These are phyloP conservation scores for Filobasidium uniguttulatum DNA, from an alignment of 1,284 basidiomycete genomes.

Conservation along the genomic window DNA sequence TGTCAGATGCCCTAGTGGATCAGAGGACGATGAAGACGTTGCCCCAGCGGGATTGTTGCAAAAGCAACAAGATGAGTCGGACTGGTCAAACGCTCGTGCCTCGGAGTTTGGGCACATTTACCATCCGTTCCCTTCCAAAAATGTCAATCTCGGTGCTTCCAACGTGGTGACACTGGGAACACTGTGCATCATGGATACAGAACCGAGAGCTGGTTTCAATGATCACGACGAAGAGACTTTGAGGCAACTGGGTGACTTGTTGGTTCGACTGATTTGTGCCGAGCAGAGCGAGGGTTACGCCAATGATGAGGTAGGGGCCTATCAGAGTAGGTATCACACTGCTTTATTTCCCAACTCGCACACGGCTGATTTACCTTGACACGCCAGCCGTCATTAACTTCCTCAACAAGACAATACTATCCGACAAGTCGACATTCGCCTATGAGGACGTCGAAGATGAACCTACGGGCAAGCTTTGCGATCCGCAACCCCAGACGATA, in stretches of 20 bases:
- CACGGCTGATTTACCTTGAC: slow-evolving; percentile 23
- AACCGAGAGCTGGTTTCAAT: slow-evolving; percentile 22
- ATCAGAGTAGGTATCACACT: slow-evolving; percentile 3
- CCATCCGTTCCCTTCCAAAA: neutral
- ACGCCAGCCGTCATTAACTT: slow-evolving; percentile 24
- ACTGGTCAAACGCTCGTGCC: no score
- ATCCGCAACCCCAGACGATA: neutral
- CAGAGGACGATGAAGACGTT: neutral
- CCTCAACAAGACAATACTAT: slow-evolving; percentile 23
- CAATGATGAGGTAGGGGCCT: slow-evolving; percentile 10
- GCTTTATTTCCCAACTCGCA: slow-evolving; percentile 12
- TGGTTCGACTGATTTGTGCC: slow-evolving; percentile 19
- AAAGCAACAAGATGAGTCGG: no score
- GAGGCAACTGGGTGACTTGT: slow-evolving; percentile 28
- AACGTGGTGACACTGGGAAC: slow-evolving; percentile 18
- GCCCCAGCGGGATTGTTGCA: no score
- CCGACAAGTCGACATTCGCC: slow-evolving; percentile 12
- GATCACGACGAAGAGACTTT: slow-evolving; percentile 23
- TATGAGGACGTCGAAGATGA: neutral
- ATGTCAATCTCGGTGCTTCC: neutral
- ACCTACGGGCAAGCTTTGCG: slow-evolving; percentile 1
- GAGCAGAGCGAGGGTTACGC: slow-evolving; percentile 28
- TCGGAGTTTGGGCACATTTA: neutral
- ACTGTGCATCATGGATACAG: slow-evolving; percentile 20
- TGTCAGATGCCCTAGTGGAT: neutral